Conservation (phyloP, 768 basidiomycete genomes). For the Phanerochaete sordida region DNA sequence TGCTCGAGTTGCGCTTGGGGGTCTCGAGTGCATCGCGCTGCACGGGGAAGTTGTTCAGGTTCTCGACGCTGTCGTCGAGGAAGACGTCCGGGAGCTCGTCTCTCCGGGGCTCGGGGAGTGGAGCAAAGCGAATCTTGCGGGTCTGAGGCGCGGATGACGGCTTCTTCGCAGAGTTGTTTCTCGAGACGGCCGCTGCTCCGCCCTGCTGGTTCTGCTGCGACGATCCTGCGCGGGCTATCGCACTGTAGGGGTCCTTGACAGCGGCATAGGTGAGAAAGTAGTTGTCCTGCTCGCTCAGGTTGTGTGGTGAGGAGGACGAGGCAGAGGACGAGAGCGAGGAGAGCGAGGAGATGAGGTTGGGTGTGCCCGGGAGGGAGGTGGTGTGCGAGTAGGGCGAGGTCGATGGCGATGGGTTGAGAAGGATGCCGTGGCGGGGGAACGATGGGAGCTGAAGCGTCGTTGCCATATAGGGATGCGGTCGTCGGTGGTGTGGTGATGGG, state of each 20-base stretch:
- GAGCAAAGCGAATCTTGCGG: constrained; percentile 73
- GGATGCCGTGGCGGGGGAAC: constrained; percentile 23
- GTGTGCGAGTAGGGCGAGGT: constrained; percentile 21
- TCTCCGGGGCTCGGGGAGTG: constrained; percentile 73
- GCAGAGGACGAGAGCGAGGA: constrained; percentile 24
- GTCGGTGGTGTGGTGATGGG: background rate
- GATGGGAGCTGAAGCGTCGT: constrained; percentile 10
- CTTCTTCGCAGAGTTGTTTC: background rate
- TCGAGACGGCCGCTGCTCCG: constrained; percentile 8
- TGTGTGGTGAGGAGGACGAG: constrained; percentile 18
- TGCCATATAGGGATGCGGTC: background rate
- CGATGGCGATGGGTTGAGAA: constrained; percentile 28
- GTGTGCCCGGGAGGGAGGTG: constrained; percentile 19
- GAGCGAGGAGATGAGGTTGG: constrained; percentile 21
- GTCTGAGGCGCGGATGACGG: constrained; percentile 12
- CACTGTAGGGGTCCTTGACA: background rate
- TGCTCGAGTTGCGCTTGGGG: constrained; percentile 12
- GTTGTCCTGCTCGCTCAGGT: constrained; percentile 16
- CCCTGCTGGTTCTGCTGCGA: constrained; percentile 1
- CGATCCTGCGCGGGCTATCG: background rate
- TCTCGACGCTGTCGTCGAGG: constrained; percentile 23
- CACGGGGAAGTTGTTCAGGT: constrained; percentile 18
- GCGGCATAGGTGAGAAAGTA: constrained; percentile 16
- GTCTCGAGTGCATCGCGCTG: constrained; percentile 15
- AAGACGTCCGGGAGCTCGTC: constrained; percentile 35